phyloP scores from a whole-genome alignment of 1,139 yeast genomes.

The Protomyces gravidus region DNA sequence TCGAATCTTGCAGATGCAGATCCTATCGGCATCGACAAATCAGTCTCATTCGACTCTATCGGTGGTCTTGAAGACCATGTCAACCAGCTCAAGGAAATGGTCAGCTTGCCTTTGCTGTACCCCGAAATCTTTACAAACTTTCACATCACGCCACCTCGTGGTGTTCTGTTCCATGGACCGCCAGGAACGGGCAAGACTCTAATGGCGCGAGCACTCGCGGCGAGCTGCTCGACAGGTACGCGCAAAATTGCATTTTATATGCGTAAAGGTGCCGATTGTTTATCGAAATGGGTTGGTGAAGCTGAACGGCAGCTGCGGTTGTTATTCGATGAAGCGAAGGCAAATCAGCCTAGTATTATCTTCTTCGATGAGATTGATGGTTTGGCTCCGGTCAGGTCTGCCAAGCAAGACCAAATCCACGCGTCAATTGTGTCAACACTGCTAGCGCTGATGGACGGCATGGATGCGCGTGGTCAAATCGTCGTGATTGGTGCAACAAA shows the following conservation, averaged over 20 bases:
- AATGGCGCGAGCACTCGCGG: constrained; percentile 96
- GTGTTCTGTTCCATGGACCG: constrained; percentile 97
- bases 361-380: constrained; percentile 98
- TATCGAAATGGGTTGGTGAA: constrained; percentile 98
- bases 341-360: constrained; percentile 91
- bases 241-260: constrained; percentile 90
- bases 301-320: constrained; percentile 91
- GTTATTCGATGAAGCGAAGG: constrained; percentile 90
- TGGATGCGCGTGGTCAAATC: constrained; percentile 96
- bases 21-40: constrained; percentile 90
- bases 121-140: constrained; percentile 92
- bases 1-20: constrained; percentile 83
- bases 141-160: constrained; percentile 93
- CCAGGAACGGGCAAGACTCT: constrained; percentile 99
- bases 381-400: constrained; percentile 92
- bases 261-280: constrained; percentile 97
- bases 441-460: constrained; percentile 96
- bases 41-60: constrained; percentile 80
- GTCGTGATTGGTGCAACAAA: constrained; percentile 98
- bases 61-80: constrained; percentile 90
- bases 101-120: constrained; percentile 81
- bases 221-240: constrained; percentile 78
- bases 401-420: constrained; percentile 96
- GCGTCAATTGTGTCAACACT: constrained; percentile 94
- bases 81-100: constrained; percentile 93